phyloP scores from a whole-genome alignment of 257 asterid species.

The Solanum tarijense region DNA sequence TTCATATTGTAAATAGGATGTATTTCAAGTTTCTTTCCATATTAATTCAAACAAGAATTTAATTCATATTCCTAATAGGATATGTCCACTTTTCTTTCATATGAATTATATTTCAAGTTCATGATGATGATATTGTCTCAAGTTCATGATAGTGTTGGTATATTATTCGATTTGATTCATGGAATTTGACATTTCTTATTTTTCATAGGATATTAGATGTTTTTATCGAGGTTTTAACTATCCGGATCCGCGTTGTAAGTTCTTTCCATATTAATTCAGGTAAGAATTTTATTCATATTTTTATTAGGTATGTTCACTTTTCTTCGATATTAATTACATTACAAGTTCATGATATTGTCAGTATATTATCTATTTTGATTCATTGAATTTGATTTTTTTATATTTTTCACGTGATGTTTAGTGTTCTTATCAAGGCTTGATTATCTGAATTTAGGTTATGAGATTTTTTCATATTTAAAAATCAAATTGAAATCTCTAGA shows the following conservation, averaged over 20 bases:
- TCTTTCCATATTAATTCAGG: not conserved
- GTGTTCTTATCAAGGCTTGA: not conserved
- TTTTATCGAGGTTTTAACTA: too few relatives aligned
- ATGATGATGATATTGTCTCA: too few relatives aligned
- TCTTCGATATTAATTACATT: not conserved
- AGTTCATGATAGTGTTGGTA: not conserved
- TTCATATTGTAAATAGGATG: not conserved
- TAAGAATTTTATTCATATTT: not conserved
- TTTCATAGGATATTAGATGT: too few relatives aligned
- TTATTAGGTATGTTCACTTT: not conserved
- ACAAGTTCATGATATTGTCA: fast-evolving
- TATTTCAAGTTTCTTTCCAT: not conserved
- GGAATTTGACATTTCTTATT: not conserved
- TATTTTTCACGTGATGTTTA: not conserved
- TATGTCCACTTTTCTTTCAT: not conserved
- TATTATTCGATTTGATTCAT: not conserved
- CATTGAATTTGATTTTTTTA: not conserved
- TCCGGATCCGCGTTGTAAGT: fast-evolving
- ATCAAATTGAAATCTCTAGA: too few relatives aligned
- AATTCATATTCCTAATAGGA: not conserved
- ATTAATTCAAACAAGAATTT: not conserved
- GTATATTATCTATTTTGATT: not conserved
- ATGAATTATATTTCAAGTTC: not conserved
- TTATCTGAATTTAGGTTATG: not conserved
- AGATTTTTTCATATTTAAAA: too few relatives aligned